Percentiles rank a stretch among this genome's conserved stretches.
Conservation (phyloP, 257 asterid genomes). For the Solanum lignicaule region DNA sequence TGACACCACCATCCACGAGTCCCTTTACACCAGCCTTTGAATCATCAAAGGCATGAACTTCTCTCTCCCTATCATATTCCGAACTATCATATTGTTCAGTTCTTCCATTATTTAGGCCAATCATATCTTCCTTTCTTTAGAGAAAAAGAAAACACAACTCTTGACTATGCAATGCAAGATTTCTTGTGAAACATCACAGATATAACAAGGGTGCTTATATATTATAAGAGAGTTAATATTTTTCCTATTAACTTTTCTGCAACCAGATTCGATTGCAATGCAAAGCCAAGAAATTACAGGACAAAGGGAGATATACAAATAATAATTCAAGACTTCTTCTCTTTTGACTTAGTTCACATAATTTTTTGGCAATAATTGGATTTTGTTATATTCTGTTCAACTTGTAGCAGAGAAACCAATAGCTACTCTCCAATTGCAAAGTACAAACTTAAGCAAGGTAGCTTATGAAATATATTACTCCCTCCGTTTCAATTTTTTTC, state of each 20-base stretch:
- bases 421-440: not conserved
- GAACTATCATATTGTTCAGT: not conserved
- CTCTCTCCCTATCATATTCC: not conserved
- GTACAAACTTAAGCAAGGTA: not conserved
- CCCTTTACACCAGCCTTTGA: slow-evolving; percentile 13
- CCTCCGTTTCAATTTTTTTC: too few relatives aligned
- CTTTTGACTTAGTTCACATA: not conserved
- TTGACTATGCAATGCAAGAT: not conserved
- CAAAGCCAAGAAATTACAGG: not conserved
- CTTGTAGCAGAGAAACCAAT: not conserved
- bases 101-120: not conserved
- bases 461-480: too few relatives aligned
- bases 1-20: slow-evolving; percentile 4
- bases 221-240: not conserved
- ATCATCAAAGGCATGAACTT: slow-evolving; percentile 3
- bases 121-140: not conserved
- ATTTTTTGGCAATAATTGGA: not conserved
- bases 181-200: not conserved
- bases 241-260: not conserved
- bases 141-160: not conserved
- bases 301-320: not conserved
- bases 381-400: not conserved
- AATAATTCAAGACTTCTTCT: not conserved
- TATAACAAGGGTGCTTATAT: not conserved
- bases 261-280: not conserved